Conservation (phyloP, 2,329 filamentous ascomycete species). For the Domatiomyces globalis region DNA sequence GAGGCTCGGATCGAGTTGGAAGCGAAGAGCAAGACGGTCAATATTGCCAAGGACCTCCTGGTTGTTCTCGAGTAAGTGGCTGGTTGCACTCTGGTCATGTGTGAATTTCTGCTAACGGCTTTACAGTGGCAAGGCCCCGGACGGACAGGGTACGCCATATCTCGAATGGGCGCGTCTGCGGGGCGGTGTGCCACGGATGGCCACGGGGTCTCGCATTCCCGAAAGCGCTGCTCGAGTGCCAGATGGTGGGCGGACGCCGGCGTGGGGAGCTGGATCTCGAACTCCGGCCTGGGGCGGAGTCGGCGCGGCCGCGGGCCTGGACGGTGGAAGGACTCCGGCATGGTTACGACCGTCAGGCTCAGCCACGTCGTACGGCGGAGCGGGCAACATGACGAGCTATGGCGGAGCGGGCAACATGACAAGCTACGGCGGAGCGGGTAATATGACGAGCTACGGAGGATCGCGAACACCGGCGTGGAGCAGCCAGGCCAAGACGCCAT, state of each 20-base stretch:
- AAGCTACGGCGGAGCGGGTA: constrained; percentile 48
- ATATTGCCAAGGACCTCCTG: constrained; percentile 67
- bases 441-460: constrained; percentile 32
- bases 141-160: constrained; percentile 12
- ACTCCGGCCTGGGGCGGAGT: constrained; percentile 19
- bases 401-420: constrained; percentile 37
- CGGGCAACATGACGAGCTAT: constrained; percentile 56
- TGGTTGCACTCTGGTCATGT: not conserved
- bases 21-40: constrained; percentile 83
- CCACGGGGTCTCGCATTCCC: constrained; percentile 25
- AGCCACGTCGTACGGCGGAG: constrained; percentile 42
- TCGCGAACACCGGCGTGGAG: constrained; percentile 59
- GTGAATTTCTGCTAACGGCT: constrained; percentile 12
- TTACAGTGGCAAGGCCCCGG: constrained; percentile 11
- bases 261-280: constrained; percentile 51
- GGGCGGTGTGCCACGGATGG: constrained; percentile 12
- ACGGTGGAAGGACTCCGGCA: constrained; percentile 35
- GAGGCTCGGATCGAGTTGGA: constrained; percentile 84
- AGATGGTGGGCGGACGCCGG: constrained; percentile 56
- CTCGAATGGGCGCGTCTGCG: constrained; percentile 13
- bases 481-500: constrained; percentile 59
- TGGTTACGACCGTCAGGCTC: constrained; percentile 45
- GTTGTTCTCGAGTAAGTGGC: constrained; percentile 62
- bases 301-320: constrained; percentile 12
- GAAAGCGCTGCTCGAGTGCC: constrained; percentile 56